Percentiles rank a stretch among this genome's conserved stretches.
phyloP scores from a whole-genome alignment of 495 filamentous ascomycete species.

The Glarea lozoyensis region DNA sequence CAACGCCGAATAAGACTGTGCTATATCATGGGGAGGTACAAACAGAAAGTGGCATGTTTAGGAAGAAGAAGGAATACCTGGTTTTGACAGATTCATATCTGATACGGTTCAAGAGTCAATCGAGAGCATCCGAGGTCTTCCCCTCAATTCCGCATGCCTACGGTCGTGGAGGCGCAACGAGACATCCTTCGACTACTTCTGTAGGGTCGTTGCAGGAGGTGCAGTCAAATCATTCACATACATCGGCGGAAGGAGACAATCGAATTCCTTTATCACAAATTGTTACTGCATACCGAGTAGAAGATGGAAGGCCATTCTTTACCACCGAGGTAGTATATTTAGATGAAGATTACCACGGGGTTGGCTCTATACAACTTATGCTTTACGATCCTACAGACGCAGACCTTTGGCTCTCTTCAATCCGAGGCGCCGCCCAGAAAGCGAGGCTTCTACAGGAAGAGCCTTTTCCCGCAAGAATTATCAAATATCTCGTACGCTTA shows the following conservation, averaged over 20 bases:
- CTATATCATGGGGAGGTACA: conserved; percentile 62
- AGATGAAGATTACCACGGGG: conserved; percentile 60
- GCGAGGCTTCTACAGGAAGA: conserved; percentile 38
- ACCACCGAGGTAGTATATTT: conserved; percentile 70
- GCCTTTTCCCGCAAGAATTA: conserved; percentile 49
- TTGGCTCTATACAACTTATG: conserved; percentile 57
- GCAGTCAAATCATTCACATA: conserved; percentile 32
- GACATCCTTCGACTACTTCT: conserved; percentile 49
- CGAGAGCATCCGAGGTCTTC: conserved; percentile 60
- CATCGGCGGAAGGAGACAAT: conserved; percentile 39
- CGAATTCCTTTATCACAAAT: conserved; percentile 64
- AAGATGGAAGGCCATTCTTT: conserved; percentile 69
- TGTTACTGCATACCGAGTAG: conserved; percentile 69
- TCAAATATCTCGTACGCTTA: conserved; percentile 55
- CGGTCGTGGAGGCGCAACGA: conserved; percentile 26
- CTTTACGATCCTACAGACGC: conserved; percentile 65
- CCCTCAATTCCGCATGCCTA: conserved; percentile 39
- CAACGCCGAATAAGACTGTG: conserved; percentile 5
- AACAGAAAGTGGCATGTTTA: conserved; percentile 68
- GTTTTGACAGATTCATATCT: conserved; percentile 85
- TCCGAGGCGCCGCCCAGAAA: conserved; percentile 51
- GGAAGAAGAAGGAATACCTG: conserved; percentile 80
- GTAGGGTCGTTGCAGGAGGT: conserved; percentile 54
- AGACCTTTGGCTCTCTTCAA: conserved; percentile 64
- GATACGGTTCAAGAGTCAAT: conserved; percentile 69